Evolutionary conservation across 78 protist species (phyloP), one percentile per base, ranked within the genome.

Genomic region (Dictyostelium brefeldianum): DNA sequence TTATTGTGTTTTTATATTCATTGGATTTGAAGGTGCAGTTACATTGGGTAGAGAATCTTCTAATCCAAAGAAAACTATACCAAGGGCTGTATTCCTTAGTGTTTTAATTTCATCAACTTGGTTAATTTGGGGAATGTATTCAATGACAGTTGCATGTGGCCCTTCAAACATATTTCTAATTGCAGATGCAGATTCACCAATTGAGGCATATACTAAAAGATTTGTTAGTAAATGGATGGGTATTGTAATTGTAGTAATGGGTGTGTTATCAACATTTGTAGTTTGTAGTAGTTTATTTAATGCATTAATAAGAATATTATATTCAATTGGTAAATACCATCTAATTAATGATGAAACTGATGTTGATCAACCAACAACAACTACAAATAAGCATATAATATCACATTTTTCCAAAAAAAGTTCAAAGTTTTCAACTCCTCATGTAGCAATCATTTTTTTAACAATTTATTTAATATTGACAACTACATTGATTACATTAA

Each of bases 21-120:
- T 83, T 54, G 90, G 90, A 27, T 83, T 83, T 83, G 90, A 83
- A 56, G 64, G 80, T n/a, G 90, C 90, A 0, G 81, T 71, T 0
- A 83, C 57, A 31, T 48, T 83, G 11, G 90, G 81, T 22, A 50
- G 36, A 20, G 90, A 83, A 43, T 53, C 90, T 54, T 22, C 43
- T 41, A 71, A 83, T 54, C 90, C 90, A 10, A 69, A 53, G 15
- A 69, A 71, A 47, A 83, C 27, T 20, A 83, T 83, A 9, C 90
- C 90, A 1, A 75, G 15, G 5, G 90, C 90, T 18, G 90, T 83
- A 0, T 27, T 54, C 22, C 74, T 80, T 5, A 53, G 71, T 41
- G 80, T 83, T 29, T 10, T 57, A 25, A 53, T 83, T 1, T 53
- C 90, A 15, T 54, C 90, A 11, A 27, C 59, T 6, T 83, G 90